phyloP scores from a whole-genome alignment of 768 basidiomycete species.

The Gyrodon lividus region DNA sequence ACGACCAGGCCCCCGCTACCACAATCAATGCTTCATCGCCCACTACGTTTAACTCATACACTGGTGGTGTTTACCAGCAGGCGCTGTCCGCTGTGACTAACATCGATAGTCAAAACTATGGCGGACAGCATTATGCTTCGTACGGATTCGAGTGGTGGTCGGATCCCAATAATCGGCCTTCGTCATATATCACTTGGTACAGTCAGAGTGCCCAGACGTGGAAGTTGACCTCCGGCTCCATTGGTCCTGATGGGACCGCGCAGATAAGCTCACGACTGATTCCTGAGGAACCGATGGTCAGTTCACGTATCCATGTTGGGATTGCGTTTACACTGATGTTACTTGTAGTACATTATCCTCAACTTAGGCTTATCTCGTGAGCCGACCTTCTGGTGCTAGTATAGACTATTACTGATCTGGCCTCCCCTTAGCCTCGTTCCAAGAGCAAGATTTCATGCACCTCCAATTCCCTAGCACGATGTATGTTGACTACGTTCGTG shows the following conservation, averaged over 20 bases:
- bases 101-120: slow-evolving; percentile 56
- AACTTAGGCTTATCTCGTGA: slow-evolving; percentile 78
- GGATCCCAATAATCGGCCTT: slow-evolving; percentile 57
- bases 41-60: slow-evolving; percentile 64
- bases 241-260: slow-evolving; percentile 62
- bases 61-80: slow-evolving; percentile 72
- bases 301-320: slow-evolving; percentile 23
- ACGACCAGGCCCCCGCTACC: slow-evolving; percentile 49
- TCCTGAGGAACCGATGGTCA: slow-evolving; percentile 91
- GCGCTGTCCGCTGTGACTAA: slow-evolving; percentile 65
- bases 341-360: slow-evolving; percentile 69
- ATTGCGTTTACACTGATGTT: slow-evolving; percentile 9
- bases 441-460: slow-evolving; percentile 66
- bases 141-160: slow-evolving; percentile 85
- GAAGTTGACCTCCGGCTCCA: slow-evolving; percentile 61
- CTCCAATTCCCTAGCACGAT: slow-evolving; percentile 77
- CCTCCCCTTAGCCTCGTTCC: slow-evolving; percentile 55
- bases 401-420: slow-evolving; percentile 3
- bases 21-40: slow-evolving; percentile 49
- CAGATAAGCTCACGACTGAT: slow-evolving; percentile 65
- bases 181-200: slow-evolving; percentile 88
- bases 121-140: slow-evolving; percentile 49
- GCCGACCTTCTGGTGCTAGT: slow-evolving; percentile 12
- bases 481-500: slow-evolving; percentile 87
- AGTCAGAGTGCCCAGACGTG: slow-evolving; percentile 66